Evolutionary conservation across 768 basidiomycete genomes (phyloP).

Genomic region (Lactifluus echinatus): DNA sequence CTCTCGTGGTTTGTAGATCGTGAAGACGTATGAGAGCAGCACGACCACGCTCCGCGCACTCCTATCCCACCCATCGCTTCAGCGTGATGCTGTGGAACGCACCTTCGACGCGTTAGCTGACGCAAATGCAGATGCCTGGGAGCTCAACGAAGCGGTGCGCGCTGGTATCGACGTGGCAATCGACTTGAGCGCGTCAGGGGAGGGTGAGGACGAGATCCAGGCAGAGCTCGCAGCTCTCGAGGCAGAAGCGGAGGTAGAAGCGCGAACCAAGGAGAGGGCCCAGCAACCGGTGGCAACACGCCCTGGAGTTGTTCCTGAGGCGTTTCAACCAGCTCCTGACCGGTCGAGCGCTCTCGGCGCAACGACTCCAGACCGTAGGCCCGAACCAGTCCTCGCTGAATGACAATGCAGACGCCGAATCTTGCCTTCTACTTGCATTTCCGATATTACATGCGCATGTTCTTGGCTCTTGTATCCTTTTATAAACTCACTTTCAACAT

Average conservation of each 20-base stretch:
- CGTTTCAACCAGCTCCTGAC: not conserved
- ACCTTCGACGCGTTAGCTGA: slow-evolving; percentile 86
- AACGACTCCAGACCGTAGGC: not conserved
- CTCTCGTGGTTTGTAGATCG: slow-evolving; percentile 45
- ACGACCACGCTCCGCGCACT: slow-evolving; percentile 68
- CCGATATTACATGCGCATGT: not conserved
- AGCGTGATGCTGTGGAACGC: slow-evolving; percentile 68
- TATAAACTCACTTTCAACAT: not conserved
- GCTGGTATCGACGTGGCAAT: slow-evolving; percentile 47
- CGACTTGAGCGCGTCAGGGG: slow-evolving; percentile 36
- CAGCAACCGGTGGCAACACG: not conserved
- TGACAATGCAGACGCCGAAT: not conserved
- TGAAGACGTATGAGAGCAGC: slow-evolving; percentile 80
- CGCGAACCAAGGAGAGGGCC: slow-evolving; percentile 4
- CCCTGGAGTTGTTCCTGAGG: not conserved
- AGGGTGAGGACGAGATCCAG: slow-evolving; percentile 51
- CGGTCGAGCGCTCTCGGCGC: not conserved
- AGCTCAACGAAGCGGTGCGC: slow-evolving; percentile 72
- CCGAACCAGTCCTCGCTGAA: not conserved
- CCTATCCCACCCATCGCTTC: slow-evolving; percentile 71
- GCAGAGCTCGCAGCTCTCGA: slow-evolving; percentile 56
- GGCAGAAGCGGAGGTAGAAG: slow-evolving; percentile 31
- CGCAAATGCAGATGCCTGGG: slow-evolving; percentile 71
- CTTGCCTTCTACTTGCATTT: not conserved
- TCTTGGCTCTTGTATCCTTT: not conserved